Evolutionary conservation across 208 protist species (phyloP).

Genomic region (Crithidia thermophila): DNA sequence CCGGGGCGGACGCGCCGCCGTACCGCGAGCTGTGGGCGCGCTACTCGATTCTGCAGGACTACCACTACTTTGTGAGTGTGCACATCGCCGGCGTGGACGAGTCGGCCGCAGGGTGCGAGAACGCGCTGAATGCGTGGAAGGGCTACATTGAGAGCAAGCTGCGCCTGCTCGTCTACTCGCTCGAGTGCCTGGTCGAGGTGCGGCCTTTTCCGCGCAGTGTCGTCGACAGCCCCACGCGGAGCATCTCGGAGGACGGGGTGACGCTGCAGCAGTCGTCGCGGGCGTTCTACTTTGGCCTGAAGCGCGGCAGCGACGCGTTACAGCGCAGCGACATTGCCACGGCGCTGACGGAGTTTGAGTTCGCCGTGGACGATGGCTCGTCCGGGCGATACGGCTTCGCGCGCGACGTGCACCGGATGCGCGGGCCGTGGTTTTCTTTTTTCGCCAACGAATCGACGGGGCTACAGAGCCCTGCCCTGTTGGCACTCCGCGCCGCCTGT

Average conservation of each 20-base stretch:
- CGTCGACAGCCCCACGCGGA: not conserved
- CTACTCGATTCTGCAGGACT: conserved; percentile 45
- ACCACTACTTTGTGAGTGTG: conserved; percentile 55
- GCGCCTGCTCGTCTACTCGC: conserved; percentile 72
- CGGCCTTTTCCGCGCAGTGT: conserved; percentile 47
- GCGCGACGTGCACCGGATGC: conserved; percentile 45
- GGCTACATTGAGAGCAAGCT: conserved; percentile 79
- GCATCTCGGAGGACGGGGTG: conserved; percentile 2
- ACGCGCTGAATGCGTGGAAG: conserved; percentile 54
- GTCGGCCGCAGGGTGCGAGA: conserved; percentile 23
- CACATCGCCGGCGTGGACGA: conserved; percentile 44
- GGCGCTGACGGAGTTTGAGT: conserved; percentile 24
- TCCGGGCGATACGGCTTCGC: conserved; percentile 33
- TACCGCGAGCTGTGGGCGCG: conserved; percentile 46
- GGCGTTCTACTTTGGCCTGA: conserved; percentile 29
- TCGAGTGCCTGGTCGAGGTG: conserved; percentile 72
- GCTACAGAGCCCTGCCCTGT: conserved; percentile 5
- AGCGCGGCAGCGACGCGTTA: conserved; percentile 8
- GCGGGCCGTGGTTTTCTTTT: conserved; percentile 37
- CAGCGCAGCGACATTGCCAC: conserved; percentile 10
- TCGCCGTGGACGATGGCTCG: conserved; percentile 33
- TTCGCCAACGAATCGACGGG: conserved; percentile 16
- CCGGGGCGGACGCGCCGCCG: not conserved
- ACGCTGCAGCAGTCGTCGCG: conserved; percentile 16
- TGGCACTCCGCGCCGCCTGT: conserved; percentile 24